Conservation (phyloP, 352 stramenopile species). For the Hyaloperonospora brassicae region DNA sequence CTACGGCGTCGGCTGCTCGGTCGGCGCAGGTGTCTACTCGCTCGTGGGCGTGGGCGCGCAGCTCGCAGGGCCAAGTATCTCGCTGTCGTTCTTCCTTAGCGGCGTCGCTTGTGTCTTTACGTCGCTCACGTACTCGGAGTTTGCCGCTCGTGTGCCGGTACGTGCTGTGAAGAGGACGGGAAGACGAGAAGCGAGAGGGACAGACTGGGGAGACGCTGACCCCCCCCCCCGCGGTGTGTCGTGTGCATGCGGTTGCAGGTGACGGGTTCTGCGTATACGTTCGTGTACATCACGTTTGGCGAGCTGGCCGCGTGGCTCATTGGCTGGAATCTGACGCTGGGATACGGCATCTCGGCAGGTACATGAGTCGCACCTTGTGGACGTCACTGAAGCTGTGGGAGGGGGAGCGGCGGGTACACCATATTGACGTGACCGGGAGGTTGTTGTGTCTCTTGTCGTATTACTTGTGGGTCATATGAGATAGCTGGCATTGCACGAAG, state of each 20-base stretch:
- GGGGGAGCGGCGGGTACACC: too few species aligned
- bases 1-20: slow-evolving; percentile 87
- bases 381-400: too few species aligned
- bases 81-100: slow-evolving; percentile 87
- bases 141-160: slow-evolving; percentile 78
- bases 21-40: slow-evolving; percentile 90
- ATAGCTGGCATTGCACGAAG: slow-evolving; percentile 83
- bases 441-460: too few species aligned
- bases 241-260: slow-evolving; percentile 33
- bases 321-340: slow-evolving; percentile 89
- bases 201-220: too few species aligned
- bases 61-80: slow-evolving; percentile 82
- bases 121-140: slow-evolving; percentile 88
- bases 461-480: slow-evolving; percentile 1
- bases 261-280: slow-evolving; percentile 86
- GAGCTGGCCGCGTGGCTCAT: slow-evolving; percentile 87
- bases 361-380: not conserved
- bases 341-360: slow-evolving; percentile 88
- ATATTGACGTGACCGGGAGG: too few species aligned
- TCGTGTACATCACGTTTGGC: slow-evolving; percentile 84
- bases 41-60: slow-evolving; percentile 81
- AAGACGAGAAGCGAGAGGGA: too few species aligned
- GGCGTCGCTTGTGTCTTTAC: slow-evolving; percentile 87
- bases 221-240: not conserved
- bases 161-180: slow-evolving; percentile 1